Conservation (phyloP, 73 alveolate genomes). For the Uronychia binucleata region DNA sequence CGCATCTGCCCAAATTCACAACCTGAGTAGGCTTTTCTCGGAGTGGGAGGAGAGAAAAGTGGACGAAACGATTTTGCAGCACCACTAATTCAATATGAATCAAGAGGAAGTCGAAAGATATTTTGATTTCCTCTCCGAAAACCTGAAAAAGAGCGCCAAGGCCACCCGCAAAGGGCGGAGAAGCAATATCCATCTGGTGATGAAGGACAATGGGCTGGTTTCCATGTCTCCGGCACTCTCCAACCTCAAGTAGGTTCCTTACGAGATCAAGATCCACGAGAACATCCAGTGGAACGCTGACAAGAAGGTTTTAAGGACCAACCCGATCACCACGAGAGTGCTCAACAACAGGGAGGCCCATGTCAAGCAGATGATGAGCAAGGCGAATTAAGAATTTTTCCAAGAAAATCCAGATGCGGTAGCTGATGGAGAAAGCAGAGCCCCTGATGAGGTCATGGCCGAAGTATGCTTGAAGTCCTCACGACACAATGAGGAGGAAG, state of each 20-base stretch:
- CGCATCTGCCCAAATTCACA: too few species aligned
- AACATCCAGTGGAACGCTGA: conserved; percentile 17
- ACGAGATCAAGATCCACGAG: neutral
- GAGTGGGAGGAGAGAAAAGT: too few species aligned
- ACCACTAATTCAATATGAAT: too few species aligned
- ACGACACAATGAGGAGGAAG: neutral
- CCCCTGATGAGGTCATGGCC: neutral
- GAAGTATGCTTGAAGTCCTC: neutral
- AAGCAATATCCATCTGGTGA: neutral
- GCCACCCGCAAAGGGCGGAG: neutral
- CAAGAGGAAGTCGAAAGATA: too few species aligned
- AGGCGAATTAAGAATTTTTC: conserved; percentile 3
- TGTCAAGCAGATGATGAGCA: neutral
- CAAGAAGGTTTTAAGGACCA: conserved; percentile 2
- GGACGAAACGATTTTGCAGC: too few species aligned
- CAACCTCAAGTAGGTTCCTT: neutral
- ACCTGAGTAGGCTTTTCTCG: too few species aligned
- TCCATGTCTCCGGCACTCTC: neutral
- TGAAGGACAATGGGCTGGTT: neutral
- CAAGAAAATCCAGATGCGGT: neutral
- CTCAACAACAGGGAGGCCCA: conserved; percentile 12
- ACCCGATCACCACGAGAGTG: neutral
- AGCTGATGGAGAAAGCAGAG: neutral
- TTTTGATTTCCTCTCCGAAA: neutral
- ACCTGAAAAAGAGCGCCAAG: neutral